phyloP scores from a whole-genome alignment of 2,329 filamentous ascomycete genomes.

The Emmonsiellopsis sp. region DNA sequence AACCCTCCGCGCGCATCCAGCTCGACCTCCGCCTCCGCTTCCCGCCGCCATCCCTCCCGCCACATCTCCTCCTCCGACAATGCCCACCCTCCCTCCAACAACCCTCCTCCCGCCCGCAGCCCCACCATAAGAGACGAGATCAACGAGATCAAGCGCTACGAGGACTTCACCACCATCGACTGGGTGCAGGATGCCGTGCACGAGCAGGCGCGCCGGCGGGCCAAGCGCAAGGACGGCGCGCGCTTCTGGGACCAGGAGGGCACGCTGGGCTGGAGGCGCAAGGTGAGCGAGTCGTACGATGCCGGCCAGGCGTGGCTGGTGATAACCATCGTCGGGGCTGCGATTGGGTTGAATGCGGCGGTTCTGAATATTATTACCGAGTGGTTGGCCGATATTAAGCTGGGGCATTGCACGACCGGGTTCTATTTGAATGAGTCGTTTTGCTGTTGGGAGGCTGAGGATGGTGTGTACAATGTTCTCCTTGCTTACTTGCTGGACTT shows the following conservation, averaged over 20 bases:
- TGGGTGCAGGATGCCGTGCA: slow-evolving; percentile 97
- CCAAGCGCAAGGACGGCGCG: slow-evolving; percentile 60
- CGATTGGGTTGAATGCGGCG: slow-evolving; percentile 87
- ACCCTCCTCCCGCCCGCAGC: slow-evolving; percentile 48
- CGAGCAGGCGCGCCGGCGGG: slow-evolving; percentile 73
- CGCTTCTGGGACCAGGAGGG: slow-evolving; percentile 61
- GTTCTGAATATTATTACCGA: slow-evolving; percentile 93
- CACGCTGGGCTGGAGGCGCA: slow-evolving; percentile 69
- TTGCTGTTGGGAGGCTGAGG: slow-evolving; percentile 94
- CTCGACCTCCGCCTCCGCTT: slow-evolving; percentile 13
- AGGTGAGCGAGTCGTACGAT: slow-evolving; percentile 79
- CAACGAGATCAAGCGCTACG: slow-evolving; percentile 94
- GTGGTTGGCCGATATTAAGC: slow-evolving; percentile 91
- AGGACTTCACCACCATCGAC: slow-evolving; percentile 94
- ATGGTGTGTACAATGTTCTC: slow-evolving; percentile 41
- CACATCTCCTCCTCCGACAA: slow-evolving; percentile 35
- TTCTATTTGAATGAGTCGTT: slow-evolving; percentile 98
- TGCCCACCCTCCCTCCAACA: slow-evolving; percentile 50
- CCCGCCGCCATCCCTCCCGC: slow-evolving; percentile 23
- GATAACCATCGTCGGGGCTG: slow-evolving; percentile 80
- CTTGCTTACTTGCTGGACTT: neutral
- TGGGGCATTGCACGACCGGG: slow-evolving; percentile 88
- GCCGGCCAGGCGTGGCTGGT: slow-evolving; percentile 98
- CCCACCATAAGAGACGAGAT: slow-evolving; percentile 86
- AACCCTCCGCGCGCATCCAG: slow-evolving; percentile 28